Base-by-base conservation (phyloP, 1,284 basidiomycete species). In the Psilocybe mexicana region DNA sequence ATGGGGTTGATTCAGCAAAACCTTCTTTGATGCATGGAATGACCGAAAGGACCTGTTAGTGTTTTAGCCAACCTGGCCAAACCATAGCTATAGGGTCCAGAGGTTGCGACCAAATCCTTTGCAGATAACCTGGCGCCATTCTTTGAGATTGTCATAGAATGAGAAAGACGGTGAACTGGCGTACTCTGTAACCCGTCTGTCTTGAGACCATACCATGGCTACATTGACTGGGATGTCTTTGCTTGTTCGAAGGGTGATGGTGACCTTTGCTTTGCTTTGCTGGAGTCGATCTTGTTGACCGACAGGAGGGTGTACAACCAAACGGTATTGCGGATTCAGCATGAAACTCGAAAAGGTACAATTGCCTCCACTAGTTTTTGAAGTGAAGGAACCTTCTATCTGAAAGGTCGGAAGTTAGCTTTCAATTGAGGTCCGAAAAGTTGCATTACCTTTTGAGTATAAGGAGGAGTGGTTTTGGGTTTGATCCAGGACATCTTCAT, bases 241-340 rank as follows among this genome's bases (percentile, higher is more conserved):
- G 7, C 81, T 77, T 0, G 84, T 84, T 58, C 85, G 81, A 33
- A 88, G 70, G 2, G 76, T 75, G 6, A 93, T 58, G 10, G 79
- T 76, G 11, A 88, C 67, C 6, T 72, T 70, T 0, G 79, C 74
- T 63, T 82, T 84, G 28, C 53, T 67, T 58, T 36, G 40, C 10
- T 43, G 36, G 24, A 26, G 46, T 68, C 59, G 8, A 60, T 51
- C 64, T 61, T 30, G 23, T 53, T 42, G 12, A 46, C 24, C 23
- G 63, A 60, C 69, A 6, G 72, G 68, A 0, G 81, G 72, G 55
- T 78, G 73, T 11, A 96, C 74, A 2, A 71, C 77, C 3, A 98
- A 74, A 49, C 80, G 78, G 70, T 92, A 98, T 69, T 98, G 94
- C 0, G 96, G 96, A 68, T 98, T 98, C 57, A 84, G 74, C 84